Conservation (phyloP, 768 basidiomycete species). For the Lentinula lateritia region DNA sequence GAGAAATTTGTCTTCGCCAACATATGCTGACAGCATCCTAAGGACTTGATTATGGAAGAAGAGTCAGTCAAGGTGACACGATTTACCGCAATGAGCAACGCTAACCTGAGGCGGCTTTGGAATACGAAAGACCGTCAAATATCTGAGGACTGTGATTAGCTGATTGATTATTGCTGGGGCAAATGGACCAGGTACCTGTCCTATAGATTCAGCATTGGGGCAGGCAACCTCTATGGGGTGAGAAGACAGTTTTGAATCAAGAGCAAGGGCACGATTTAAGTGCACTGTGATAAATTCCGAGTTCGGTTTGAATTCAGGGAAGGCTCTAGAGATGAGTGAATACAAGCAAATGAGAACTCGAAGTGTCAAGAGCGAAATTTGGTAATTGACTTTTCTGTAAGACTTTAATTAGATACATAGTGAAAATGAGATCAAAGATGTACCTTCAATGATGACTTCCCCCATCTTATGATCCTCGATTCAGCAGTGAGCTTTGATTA, state of each 20-base stretch:
- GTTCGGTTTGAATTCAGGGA: conserved; percentile 62
- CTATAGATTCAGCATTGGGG: conserved; percentile 53
- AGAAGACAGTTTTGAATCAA: conserved; percentile 60
- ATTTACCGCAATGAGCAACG: not conserved
- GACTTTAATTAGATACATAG: not conserved
- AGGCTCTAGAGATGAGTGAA: conserved; percentile 25
- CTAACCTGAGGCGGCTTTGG: conserved; percentile 50
- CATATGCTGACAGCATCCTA: conserved; percentile 62
- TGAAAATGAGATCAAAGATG: conserved; percentile 13
- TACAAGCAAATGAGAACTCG: not conserved
- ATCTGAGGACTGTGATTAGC: conserved; percentile 31
- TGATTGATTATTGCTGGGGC: not conserved
- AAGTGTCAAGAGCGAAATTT: not conserved
- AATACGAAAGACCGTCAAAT: conserved; percentile 64
- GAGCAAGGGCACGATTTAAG: conserved; percentile 48
- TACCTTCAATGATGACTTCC: conserved; percentile 56
- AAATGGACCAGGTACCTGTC: conserved; percentile 4
- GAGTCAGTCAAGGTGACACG: not conserved
- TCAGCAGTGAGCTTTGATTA: not conserved
- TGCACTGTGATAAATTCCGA: conserved; percentile 54
- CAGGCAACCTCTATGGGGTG: conserved; percentile 71
- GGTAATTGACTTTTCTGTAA: conserved; percentile 7
- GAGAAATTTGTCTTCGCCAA: conserved; percentile 64
- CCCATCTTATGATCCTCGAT: conserved; percentile 42
- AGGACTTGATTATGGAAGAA: conserved; percentile 37